Base-by-base conservation (phyloP, 208 protist genomes). In the Wallacemonas sp. region DNA sequence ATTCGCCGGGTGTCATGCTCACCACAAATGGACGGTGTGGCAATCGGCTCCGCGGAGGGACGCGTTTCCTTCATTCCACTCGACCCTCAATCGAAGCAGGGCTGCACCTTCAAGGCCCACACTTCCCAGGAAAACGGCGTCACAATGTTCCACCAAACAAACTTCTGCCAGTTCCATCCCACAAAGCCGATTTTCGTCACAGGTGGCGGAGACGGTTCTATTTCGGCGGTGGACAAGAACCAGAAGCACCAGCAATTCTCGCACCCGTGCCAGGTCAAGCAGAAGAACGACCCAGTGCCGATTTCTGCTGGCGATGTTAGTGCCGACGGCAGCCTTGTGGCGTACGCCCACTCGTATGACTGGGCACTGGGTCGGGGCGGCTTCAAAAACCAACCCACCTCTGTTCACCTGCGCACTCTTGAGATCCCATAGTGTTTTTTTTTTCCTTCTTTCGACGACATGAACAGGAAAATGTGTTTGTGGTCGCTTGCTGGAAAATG, bases 331-430 rank as follows among this genome's bases (percentile, higher is more conserved):
- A 72, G 38, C 23, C 62, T 92, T 2, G 25, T 93, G 33, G 90
- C 87, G 25, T 92, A 88, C 67, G 90, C 87, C 28, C 74, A 87
- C 48, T 92, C 84, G 49, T 95, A 95, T 64, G 90, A 95, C 70
- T 95, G 90, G 90, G 67, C 87, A 28, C 84, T 92, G 76, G 90
- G 90, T 22, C 86, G 79, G 52, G 70, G 57, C 22, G 75, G 81
- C 11, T 90, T 69, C 63, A 76, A 62, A 31, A 78, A 77, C 31
- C 81, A 86, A 48, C 76, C 81, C 4, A 86, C 76, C 20, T 77
- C 80, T 1, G 80, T 85, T 7, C 69, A 79, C 55, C 62, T 86
- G 29, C 75, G 80, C 1, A 59, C 64, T 1, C 3, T 79, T 8
- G 36, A 69, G 55, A 20, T 50, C 33, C 10, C 14, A 1, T 70